Evolutionary conservation across 2,329 filamentous ascomycete species (phyloP), one percentile per base, ranked within the genome.

Genomic region (Ophiocordyceps camponoti-floridani): DNA sequence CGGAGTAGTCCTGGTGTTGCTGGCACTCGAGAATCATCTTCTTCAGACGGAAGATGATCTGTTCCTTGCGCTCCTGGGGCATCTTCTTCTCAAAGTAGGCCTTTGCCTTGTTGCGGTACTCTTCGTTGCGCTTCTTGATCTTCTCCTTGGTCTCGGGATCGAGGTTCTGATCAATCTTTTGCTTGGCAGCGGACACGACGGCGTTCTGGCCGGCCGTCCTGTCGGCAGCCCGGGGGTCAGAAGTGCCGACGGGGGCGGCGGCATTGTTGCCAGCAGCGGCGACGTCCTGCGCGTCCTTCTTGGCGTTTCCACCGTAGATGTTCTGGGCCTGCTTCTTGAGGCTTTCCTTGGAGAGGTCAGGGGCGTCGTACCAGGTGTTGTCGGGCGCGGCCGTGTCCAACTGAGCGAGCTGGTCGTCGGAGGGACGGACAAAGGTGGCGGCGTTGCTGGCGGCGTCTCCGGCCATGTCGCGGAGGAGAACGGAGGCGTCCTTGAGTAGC

Each of bases 1-100:
- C 75, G 53, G 88, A 79, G 63, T 96, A 98, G 56, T 98, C 89
- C 47, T 84, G 77, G 58, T 96, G 91, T 46, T 89, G 84, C 66
- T 98, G 91, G 54, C 94, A 87, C 64, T 98, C 91, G 41, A 95
- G 79, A 37, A 98, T 68, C 83, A 96, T 94, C 77, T 96, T 96
- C 78, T 77, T 98, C 52, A 98, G 66, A 35, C 91, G 84, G 75
- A 79, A 94, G 54, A 95, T 80, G 46, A 80, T 81, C 69, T 94
- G 87, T 8, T 96, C 87, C 48, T 88, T 86, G 48, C 91, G 86
- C 62, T 96, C 88, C 63, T 89, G 68, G 1, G 91, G 88, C 64
- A 98, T 73, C 72, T 96, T 98, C 56, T 79, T 75, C 53, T 77
- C 72, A 45, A 95, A 67, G 60, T 96, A 96, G 52, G 84, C 76